phyloP scores from a whole-genome alignment of 345 rosid genomes.

The Lepidium africanum region DNA sequence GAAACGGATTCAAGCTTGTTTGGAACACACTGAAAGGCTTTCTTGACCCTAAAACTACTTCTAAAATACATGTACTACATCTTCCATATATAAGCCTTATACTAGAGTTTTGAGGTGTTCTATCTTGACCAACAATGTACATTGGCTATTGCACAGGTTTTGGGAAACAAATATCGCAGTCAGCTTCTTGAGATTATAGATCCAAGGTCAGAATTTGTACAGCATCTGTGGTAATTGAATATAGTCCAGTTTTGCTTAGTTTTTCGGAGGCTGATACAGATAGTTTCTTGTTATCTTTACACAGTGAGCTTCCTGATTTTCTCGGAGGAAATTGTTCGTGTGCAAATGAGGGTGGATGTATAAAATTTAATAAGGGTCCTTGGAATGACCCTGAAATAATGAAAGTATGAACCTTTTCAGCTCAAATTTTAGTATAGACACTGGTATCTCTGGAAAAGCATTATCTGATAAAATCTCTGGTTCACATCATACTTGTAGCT shows the following conservation, averaged over 20 bases:
- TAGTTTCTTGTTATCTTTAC: not conserved
- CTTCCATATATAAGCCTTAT: not conserved
- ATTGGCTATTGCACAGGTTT: conserved; percentile 47
- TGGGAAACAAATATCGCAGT: conserved; percentile 65
- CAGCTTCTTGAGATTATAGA: conserved; percentile 77
- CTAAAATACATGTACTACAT: conserved; percentile 70
- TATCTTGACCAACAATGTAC: conserved; percentile 17
- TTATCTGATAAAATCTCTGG: conserved; percentile 9
- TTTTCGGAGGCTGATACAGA: conserved; percentile 5
- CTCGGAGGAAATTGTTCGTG: conserved; percentile 91
- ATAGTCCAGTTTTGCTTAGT: not conserved
- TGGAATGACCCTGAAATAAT: conserved; percentile 83
- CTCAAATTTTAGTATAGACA: not conserved
- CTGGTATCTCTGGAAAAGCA: not conserved
- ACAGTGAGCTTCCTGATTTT: conserved; percentile 93
- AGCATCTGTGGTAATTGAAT: not conserved
- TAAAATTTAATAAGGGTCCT: conserved; percentile 79
- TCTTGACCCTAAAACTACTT: conserved; percentile 86
- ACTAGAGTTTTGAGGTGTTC: not conserved
- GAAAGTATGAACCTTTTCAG: conserved; percentile 48
- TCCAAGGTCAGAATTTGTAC: conserved; percentile 46
- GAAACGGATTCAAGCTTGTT: conserved; percentile 71
- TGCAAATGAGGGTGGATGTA: conserved; percentile 73
- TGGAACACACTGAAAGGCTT: conserved; percentile 88
- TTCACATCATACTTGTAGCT: conserved; percentile 41